These are phyloP conservation scores for Volvariella surrecta DNA, from an alignment of 1,284 basidiomycete genomes.

Conservation along the genomic window DNA sequence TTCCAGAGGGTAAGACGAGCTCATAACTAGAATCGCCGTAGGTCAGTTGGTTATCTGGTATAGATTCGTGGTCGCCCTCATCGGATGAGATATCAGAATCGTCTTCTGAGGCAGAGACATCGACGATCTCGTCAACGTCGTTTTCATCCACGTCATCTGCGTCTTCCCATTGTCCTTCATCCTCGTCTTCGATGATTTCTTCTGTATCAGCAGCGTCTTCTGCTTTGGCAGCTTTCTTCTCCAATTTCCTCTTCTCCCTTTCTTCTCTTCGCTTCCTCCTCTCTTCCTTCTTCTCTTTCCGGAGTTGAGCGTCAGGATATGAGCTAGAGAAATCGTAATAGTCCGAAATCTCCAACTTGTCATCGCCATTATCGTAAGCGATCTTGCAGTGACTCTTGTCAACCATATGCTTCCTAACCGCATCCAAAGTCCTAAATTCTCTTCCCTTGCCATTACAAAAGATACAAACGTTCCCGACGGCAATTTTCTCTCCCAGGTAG, in stretches of 20 bases:
- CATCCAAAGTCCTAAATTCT: slow-evolving; percentile 75
- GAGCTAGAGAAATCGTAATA: slow-evolving; percentile 89
- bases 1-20: slow-evolving; percentile 91
- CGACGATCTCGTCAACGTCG: slow-evolving; percentile 46
- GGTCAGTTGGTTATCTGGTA: slow-evolving; percentile 46
- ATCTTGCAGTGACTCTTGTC: slow-evolving; percentile 97
- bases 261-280: slow-evolving; percentile 7
- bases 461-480: slow-evolving; percentile 88
- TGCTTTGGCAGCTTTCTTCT: neutral
- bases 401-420: slow-evolving; percentile 88
- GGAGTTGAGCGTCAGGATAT: slow-evolving; percentile 53
- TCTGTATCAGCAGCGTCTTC: slow-evolving; percentile 6
- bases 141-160: slow-evolving; percentile 37
- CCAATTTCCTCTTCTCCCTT: slow-evolving; percentile 11
- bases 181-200: slow-evolving; percentile 23
- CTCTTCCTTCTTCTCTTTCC: slow-evolving; percentile 22
- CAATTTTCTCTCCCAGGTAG: slow-evolving; percentile 92
- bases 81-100: slow-evolving; percentile 27
- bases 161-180: slow-evolving; percentile 58
- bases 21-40: slow-evolving; percentile 79
- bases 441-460: slow-evolving; percentile 78
- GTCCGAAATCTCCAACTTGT: slow-evolving; percentile 85
- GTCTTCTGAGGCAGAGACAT: slow-evolving; percentile 12
- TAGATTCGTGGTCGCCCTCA: slow-evolving; percentile 35
- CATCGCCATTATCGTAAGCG: slow-evolving; percentile 77